phyloP scores from a whole-genome alignment of 768 basidiomycete species.

The Leucocoprinus birnbaumii region DNA sequence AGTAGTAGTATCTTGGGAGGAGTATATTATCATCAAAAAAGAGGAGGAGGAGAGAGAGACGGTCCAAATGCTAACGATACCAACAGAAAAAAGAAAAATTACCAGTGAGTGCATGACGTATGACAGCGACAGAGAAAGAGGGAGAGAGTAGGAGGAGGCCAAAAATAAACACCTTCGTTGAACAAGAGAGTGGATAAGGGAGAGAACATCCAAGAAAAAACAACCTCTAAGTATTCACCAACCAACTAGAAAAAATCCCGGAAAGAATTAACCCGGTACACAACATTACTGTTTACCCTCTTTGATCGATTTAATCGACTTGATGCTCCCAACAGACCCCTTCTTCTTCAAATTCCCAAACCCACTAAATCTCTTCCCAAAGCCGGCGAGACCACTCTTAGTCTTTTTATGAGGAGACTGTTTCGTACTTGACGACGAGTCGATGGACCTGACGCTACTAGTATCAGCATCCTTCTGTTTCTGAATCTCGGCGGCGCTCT shows the following conservation, averaged over 20 bases:
- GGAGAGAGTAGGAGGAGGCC: constrained; percentile 16
- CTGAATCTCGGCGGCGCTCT: constrained; percentile 24
- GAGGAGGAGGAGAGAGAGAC: too few species aligned
- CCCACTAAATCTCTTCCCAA: constrained; percentile 56
- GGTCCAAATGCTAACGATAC: constrained; percentile 17
- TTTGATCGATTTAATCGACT: constrained; percentile 27
- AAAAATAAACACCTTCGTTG: neutral
- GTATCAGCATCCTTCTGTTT: constrained; percentile 35
- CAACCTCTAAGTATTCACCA: neutral
- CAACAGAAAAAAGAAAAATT: constrained; percentile 3
- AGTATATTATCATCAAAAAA: constrained; percentile 9
- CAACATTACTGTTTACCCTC: constrained; percentile 5
- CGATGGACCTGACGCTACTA: constrained; percentile 31
- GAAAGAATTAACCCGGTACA: constrained; percentile 3
- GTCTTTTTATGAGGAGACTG: constrained; percentile 45
- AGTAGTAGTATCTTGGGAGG: neutral
- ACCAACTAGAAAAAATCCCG: neutral
- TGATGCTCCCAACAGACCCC: constrained; percentile 45
- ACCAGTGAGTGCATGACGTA: neutral
- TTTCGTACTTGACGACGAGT: constrained; percentile 25
- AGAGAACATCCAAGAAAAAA: constrained; percentile 4
- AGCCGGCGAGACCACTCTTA: constrained; percentile 51
- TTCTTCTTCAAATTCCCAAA: constrained; percentile 47
- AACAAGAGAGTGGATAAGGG: too few species aligned
- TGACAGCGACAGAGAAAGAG: constrained; percentile 13